Evolutionary conservation across 306 rosid genomes (phyloP).

Genomic region (Quercus wislizeni): DNA sequence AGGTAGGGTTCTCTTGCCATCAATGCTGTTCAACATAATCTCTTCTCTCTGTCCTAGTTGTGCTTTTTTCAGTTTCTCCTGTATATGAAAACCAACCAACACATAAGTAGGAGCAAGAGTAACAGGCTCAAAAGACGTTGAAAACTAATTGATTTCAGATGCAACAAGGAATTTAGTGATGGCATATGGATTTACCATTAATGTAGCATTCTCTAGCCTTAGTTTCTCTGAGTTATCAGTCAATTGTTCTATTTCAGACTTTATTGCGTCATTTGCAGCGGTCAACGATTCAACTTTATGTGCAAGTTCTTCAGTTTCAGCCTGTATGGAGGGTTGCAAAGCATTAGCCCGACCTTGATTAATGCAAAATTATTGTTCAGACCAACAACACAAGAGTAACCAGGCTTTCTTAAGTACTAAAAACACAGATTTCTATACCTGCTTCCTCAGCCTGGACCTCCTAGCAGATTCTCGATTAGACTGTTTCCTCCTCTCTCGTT

Average conservation of each 20-base stretch:
- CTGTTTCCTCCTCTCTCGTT: conserved; percentile 95
- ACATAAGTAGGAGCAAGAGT: conserved; percentile 12
- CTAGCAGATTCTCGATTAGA: conserved; percentile 98
- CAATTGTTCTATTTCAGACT: conserved; percentile 62
- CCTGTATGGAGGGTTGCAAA: conserved; percentile 42
- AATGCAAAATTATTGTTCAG: not conserved
- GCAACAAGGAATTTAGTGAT: not conserved
- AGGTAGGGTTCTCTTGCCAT: conserved; percentile 52
- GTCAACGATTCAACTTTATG: conserved; percentile 61
- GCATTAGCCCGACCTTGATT: conserved; percentile 7
- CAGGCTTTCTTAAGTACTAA: not conserved
- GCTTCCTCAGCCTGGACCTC: conserved; percentile 96
- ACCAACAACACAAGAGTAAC: not conserved
- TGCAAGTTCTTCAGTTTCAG: conserved; percentile 83
- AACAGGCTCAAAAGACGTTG: not conserved
- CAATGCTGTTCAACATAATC: conserved; percentile 39
- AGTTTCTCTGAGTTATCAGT: conserved; percentile 64
- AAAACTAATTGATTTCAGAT: not conserved
- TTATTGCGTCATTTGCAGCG: conserved; percentile 57
- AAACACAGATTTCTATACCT: conserved; percentile 41
- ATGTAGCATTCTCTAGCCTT: conserved; percentile 66
- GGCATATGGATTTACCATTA: conserved; percentile 48
- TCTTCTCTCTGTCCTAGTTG: conserved; percentile 56
- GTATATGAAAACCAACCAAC: conserved; percentile 20
- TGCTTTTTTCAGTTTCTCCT: conserved; percentile 71